Percentiles rank a stretch among this genome's conserved stretches.
phyloP scores from a whole-genome alignment of 2,329 filamentous ascomycete species.

The Knoxdaviesia proteae region DNA sequence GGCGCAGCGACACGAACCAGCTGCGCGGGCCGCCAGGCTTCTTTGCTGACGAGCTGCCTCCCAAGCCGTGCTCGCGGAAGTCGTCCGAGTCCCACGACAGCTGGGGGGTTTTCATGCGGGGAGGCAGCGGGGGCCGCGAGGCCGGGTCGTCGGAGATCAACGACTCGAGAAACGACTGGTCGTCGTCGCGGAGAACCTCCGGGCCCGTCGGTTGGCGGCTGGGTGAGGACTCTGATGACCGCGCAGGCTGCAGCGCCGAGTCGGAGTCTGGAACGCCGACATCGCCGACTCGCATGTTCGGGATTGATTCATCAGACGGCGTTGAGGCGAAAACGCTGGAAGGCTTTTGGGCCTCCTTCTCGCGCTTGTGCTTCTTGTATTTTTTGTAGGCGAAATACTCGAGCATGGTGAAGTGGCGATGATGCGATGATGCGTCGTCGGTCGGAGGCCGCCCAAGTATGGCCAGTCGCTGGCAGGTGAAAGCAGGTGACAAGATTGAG shows the following conservation, averaged over 20 bases:
- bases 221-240: too few species aligned
- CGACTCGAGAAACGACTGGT: constrained; percentile 35
- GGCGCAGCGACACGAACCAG: too few species aligned
- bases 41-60: too few species aligned
- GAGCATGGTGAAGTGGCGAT: constrained; percentile 23
- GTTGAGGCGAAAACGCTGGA: too few species aligned
- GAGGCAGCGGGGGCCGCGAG: constrained; percentile 32
- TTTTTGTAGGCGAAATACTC: constrained; percentile 44
- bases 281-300: too few species aligned
- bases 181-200: constrained; percentile 28
- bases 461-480: neutral
- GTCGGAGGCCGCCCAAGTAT: too few species aligned
- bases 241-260: too few species aligned
- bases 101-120: constrained; percentile 26
- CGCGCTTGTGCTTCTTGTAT: constrained; percentile 34
- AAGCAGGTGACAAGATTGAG: neutral
- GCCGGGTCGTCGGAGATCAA: constrained; percentile 27
- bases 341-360: constrained; percentile 17
- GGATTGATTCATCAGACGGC: too few species aligned
- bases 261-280: too few species aligned
- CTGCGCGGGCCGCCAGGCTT: too few species aligned
- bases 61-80: neutral
- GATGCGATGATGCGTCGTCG: neutral
- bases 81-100: constrained; percentile 21
- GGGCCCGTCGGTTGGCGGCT: constrained; percentile 12